Evolutionary conservation across 768 basidiomycete species (phyloP).

Genomic region (Trichaptum fuscoviolaceum): DNA sequence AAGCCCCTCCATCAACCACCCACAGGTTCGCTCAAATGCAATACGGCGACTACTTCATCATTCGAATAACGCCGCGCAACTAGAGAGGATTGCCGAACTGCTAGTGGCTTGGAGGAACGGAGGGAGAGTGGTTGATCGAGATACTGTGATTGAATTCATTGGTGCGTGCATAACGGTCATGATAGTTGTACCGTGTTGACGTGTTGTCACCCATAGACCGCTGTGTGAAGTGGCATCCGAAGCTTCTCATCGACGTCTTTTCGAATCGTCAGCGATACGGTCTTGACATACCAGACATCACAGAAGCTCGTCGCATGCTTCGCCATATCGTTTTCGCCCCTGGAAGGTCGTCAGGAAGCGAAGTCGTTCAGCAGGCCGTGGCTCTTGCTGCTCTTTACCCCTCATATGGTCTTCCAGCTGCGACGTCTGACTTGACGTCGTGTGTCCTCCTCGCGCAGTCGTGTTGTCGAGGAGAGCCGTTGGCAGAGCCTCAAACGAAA

Average conservation of each 20-base stretch:
- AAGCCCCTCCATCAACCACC: neutral
- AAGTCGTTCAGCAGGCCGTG: neutral
- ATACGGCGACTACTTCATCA: neutral
- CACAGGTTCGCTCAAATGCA: neutral
- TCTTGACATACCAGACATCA: slow-evolving; percentile 1
- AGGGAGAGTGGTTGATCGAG: neutral
- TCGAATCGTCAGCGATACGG: slow-evolving; percentile 1
- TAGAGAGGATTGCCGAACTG: neutral
- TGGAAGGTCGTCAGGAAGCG: neutral
- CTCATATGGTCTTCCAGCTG: neutral
- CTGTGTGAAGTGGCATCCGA: neutral
- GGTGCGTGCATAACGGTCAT: neutral
- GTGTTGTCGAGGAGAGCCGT: neutral
- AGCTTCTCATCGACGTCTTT: neutral
- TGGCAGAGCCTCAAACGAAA: neutral
- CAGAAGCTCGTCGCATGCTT: neutral
- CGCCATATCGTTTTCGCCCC: neutral
- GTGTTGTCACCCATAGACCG: neutral
- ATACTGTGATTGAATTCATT: neutral
- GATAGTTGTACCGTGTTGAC: neutral
- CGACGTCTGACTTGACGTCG: neutral
- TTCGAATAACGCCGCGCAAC: neutral
- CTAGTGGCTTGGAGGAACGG: neutral
- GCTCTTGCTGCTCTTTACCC: neutral
- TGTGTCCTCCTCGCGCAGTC: neutral